Evolutionary conservation across 1,139 yeast species (phyloP), one percentile per base, ranked within the genome.

Genomic region (Candida tunisiensis): DNA sequence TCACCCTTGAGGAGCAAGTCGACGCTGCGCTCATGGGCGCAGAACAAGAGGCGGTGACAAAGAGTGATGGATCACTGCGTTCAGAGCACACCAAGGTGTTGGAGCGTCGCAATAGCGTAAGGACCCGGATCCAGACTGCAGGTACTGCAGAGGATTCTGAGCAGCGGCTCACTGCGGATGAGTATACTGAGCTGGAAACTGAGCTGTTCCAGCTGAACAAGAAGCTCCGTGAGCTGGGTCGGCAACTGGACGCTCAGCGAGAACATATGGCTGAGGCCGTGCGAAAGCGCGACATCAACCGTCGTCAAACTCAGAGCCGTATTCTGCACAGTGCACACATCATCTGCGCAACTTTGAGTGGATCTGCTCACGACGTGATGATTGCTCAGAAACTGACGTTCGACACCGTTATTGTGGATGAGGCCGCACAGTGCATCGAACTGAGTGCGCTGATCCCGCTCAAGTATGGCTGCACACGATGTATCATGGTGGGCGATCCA

Each of bases 401-500:
- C 49, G 93, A 79, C 29, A 80, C 92, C n/a, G 96, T 91, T 2
- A 74, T 91, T 30, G 74, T 91, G 38, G 99, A 91, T 59, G 99
- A 91, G 51, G 98, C 98, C 1, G 92, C 96, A 44, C 99, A 91
- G 50, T 78, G 93, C 69, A 88, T 91, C 25, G 99, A 91, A 46
- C 50, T 88, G 25, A 80, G 94, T 8, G 80, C 93, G 0, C 65
- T 91, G 19, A 88, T 88, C 42, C 99, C 99, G 0, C 60, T 91
- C 38, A 63, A 93, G 44, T 91, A 85, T 48, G 98, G 98, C 2
- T 80, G 93, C 42, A 72, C 65, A 35, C 71, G 73, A 31, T 85
- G 96, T 56, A 75, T 91, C 27, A 80, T 91, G 94, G 99, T 91
- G 28, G 99, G 99, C 45, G 99, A 91, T 57, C 98, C 98, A 3